These are phyloP conservation scores for Cladophialophora immunda DNA, from an alignment of 2,329 filamentous ascomycete genomes.

Conservation along the genomic window DNA sequence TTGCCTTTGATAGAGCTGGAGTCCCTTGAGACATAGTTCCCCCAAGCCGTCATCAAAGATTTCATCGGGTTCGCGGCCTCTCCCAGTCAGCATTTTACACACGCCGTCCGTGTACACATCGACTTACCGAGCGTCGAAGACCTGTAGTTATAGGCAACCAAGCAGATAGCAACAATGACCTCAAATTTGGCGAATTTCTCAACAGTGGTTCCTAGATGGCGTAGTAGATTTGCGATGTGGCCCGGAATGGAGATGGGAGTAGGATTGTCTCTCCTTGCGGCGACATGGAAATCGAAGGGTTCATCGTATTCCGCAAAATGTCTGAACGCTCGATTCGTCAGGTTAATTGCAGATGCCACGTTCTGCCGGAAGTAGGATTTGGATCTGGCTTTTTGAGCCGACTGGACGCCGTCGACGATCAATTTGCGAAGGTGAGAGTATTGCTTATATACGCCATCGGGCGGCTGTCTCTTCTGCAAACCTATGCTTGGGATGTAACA, in stretches of 20 bases:
- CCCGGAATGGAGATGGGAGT: conserved; percentile 11
- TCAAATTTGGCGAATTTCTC: conserved; percentile 13
- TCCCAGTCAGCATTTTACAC: neutral
- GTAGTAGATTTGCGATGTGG: conserved; percentile 12
- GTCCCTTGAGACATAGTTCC: conserved; percentile 9
- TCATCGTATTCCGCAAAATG: conserved; percentile 13
- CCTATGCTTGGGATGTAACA: conserved; percentile 11
- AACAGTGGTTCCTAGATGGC: conserved; percentile 7
- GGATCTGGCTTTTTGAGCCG: conserved; percentile 14
- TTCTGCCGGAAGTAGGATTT: conserved; percentile 16
- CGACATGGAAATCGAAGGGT: conserved; percentile 14
- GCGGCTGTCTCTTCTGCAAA: conserved; percentile 5
- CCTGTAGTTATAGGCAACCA: conserved; percentile 8
- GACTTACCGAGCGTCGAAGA: conserved; percentile 5
- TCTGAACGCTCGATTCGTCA: conserved; percentile 9
- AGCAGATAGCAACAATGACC: conserved; percentile 10
- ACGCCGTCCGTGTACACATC: neutral
- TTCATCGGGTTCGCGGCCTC: conserved; percentile 9
- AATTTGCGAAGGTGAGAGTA: conserved; percentile 9
- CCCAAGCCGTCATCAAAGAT: conserved; percentile 6
- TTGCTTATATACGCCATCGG: conserved; percentile 5
- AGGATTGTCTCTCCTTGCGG: conserved; percentile 12
- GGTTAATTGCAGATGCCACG: conserved; percentile 10
- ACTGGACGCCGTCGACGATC: conserved; percentile 6
- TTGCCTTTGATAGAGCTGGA: conserved; percentile 8